Evolutionary conservation across 306 rosid species (phyloP).

Genomic region (Rosa chinensis): DNA sequence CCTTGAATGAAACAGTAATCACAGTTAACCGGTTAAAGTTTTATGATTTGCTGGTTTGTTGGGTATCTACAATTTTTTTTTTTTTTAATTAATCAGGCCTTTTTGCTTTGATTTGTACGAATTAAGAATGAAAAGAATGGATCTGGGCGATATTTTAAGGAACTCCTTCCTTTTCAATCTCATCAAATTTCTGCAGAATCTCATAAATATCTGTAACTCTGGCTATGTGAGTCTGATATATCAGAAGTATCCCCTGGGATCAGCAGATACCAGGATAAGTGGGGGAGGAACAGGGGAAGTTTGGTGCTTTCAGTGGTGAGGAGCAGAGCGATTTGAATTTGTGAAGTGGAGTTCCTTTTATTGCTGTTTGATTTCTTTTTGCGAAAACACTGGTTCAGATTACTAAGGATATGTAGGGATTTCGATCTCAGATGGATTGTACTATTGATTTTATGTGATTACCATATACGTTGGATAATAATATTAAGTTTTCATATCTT

Average conservation of each 20-base stretch:
- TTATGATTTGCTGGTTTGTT: too few species aligned
- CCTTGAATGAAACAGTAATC: too few species aligned
- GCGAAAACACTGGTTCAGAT: neutral
- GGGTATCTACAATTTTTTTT: too few species aligned
- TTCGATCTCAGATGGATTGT: neutral
- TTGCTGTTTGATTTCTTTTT: neutral
- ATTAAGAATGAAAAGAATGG: too few species aligned
- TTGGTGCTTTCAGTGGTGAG: neutral
- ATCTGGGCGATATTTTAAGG: neutral
- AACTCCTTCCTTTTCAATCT: neutral
- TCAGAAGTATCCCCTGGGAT: neutral
- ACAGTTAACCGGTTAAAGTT: too few species aligned
- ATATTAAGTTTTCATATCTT: neutral
- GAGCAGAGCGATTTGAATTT: neutral
- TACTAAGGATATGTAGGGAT: neutral
- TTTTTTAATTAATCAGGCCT: neutral
- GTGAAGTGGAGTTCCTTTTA: neutral
- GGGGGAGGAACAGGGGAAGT: neutral
- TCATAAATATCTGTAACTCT: neutral
- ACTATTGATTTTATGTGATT: neutral
- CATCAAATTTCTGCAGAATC: neutral
- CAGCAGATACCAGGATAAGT: neutral
- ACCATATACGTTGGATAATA: neutral
- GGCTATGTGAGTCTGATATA: neutral
- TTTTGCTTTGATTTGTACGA: too few species aligned